Percentiles rank a stretch among this genome's conserved stretches.
These are phyloP conservation scores for Coccomyxa sp. DNA, from an alignment of 139 green algal genomes.

Conservation along the genomic window DNA sequence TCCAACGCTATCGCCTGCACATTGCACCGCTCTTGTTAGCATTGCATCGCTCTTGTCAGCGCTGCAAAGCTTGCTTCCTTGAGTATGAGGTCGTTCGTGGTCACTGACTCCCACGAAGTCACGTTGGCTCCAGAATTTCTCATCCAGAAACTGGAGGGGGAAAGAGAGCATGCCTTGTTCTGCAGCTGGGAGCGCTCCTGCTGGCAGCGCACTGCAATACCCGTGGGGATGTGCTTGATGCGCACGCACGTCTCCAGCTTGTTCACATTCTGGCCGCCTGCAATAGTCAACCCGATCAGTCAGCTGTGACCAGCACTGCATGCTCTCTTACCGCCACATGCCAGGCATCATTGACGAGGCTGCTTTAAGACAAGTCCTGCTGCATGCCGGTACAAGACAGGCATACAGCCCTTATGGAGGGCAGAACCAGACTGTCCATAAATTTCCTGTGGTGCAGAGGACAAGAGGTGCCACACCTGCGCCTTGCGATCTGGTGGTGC, in stretches of 20 bases:
- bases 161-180: conserved; percentile 45
- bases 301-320: not conserved
- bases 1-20: conserved; percentile 52
- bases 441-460: too few relatives aligned
- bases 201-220: conserved; percentile 80
- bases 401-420: not conserved
- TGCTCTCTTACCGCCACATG: not conserved
- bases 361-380: not conserved
- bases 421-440: too few relatives aligned
- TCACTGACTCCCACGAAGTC: too few relatives aligned
- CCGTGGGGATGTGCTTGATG: conserved; percentile 84
- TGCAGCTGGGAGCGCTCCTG: conserved; percentile 69
- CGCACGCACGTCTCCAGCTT: conserved; percentile 93
- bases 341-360: not conserved
- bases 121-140: too few relatives aligned
- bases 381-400: not conserved
- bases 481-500: conserved; percentile 6
- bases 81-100: too few relatives aligned
- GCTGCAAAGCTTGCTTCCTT: too few relatives aligned
- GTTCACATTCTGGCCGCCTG: conserved; percentile 97
- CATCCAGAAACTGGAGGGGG: too few relatives aligned
- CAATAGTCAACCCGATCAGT: not conserved
- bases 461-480: not conserved
- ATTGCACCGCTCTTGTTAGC: not conserved
- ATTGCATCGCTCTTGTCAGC: too few relatives aligned